Percentiles rank a stretch among this genome's conserved stretches.
Conservation (phyloP, 2,329 filamentous ascomycete species). For the Penicillium sp. region DNA sequence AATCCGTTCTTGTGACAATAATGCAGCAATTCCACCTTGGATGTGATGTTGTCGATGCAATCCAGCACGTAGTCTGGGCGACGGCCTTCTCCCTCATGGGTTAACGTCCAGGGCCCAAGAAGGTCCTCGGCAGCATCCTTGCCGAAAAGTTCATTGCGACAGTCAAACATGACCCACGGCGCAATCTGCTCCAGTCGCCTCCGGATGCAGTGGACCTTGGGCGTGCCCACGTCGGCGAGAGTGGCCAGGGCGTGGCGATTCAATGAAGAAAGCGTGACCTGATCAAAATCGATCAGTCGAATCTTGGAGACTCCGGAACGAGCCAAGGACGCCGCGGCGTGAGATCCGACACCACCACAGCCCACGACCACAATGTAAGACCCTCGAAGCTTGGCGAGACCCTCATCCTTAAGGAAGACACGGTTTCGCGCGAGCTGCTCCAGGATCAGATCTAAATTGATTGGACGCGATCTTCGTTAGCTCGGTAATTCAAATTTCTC, state of each 20-base stretch:
- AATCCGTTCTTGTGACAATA: slow-evolving; percentile 76
- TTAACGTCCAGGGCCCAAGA: slow-evolving; percentile 57
- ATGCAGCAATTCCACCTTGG: slow-evolving; percentile 82
- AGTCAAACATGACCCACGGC: slow-evolving; percentile 88
- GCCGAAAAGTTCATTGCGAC: slow-evolving; percentile 76
- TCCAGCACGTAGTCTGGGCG: slow-evolving; percentile 86
- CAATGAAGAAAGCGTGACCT: slow-evolving; percentile 88
- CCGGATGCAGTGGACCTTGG: slow-evolving; percentile 82
- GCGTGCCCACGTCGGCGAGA: slow-evolving; percentile 82
- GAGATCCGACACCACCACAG: slow-evolving; percentile 89
- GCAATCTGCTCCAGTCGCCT: slow-evolving; percentile 76
- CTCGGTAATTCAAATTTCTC: neutral
- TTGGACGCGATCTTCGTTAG: slow-evolving; percentile 3
- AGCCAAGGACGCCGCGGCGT: slow-evolving; percentile 77
- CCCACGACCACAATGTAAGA: slow-evolving; percentile 87
- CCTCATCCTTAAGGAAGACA: slow-evolving; percentile 79
- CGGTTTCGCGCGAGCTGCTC: slow-evolving; percentile 92
- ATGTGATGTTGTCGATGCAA: slow-evolving; percentile 97
- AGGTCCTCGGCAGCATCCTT: slow-evolving; percentile 59
- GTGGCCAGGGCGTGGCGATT: slow-evolving; percentile 97
- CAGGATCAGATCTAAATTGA: slow-evolving; percentile 67
- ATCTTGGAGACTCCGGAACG: slow-evolving; percentile 85
- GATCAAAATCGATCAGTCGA: slow-evolving; percentile 91
- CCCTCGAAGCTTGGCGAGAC: slow-evolving; percentile 69
- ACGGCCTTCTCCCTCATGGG: slow-evolving; percentile 39